Evolutionary conservation across 2,329 filamentous ascomycete genomes (phyloP).

Genomic region (Aurifilum marmelostoma): DNA sequence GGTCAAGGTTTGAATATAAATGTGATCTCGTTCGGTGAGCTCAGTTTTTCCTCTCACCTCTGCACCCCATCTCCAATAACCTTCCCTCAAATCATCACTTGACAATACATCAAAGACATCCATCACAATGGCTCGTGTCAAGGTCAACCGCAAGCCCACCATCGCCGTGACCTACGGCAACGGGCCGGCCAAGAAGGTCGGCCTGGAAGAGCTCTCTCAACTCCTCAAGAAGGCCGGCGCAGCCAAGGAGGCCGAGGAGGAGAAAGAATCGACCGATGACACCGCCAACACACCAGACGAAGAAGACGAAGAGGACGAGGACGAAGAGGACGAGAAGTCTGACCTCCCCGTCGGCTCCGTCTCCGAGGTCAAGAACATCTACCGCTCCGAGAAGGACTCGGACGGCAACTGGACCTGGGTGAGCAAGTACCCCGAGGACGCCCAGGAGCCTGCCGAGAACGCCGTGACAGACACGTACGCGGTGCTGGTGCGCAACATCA

Average conservation of each 20-base stretch:
- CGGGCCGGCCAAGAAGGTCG: slow-evolving; percentile 10
- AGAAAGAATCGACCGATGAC: not conserved
- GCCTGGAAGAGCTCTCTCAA: slow-evolving; percentile 14
- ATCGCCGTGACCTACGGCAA: slow-evolving; percentile 18
- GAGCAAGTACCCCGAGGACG: slow-evolving; percentile 56
- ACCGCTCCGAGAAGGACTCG: slow-evolving; percentile 48
- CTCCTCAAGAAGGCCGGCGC: not conserved
- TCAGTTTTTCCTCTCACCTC: not conserved
- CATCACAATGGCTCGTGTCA: slow-evolving; percentile 10
- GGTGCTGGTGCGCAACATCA: slow-evolving; percentile 61
- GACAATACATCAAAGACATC: not conserved
- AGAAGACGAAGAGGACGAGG: slow-evolving; percentile 14
- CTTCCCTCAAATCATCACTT: not conserved
- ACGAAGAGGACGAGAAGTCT: slow-evolving; percentile 10
- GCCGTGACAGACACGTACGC: slow-evolving; percentile 65
- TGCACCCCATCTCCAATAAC: not conserved
- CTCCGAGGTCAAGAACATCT: slow-evolving; percentile 47
- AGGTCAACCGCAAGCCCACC: slow-evolving; percentile 16
- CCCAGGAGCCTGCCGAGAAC: slow-evolving; percentile 61
- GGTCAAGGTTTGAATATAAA: not conserved
- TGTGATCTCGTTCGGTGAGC: not conserved
- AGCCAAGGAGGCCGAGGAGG: not conserved
- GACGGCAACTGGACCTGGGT: slow-evolving; percentile 58
- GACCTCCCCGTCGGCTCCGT: slow-evolving; percentile 40
- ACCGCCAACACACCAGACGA: not conserved